Evolutionary conservation across 768 basidiomycete genomes (phyloP).

Genomic region (Macrolepiota albuminosa): DNA sequence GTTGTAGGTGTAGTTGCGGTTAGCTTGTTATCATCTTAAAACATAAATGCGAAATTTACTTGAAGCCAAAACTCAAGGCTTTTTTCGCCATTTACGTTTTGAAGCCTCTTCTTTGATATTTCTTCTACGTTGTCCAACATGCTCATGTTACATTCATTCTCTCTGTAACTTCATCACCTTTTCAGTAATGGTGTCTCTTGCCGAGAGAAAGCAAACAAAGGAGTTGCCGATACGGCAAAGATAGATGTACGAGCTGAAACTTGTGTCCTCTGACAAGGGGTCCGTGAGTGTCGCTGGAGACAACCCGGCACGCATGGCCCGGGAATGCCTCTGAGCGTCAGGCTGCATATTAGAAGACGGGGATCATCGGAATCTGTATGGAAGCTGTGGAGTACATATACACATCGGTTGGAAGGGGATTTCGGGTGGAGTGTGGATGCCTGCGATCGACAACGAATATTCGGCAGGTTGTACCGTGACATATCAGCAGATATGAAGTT

Average conservation of each 20-base stretch:
- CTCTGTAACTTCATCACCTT: not conserved
- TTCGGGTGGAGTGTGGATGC: not conserved
- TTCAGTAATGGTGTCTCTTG: not conserved
- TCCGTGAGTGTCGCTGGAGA: not conserved
- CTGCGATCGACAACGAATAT: too few relatives aligned
- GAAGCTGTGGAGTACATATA: not conserved
- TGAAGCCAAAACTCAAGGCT: not conserved
- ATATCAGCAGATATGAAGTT: not conserved
- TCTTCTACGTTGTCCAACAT: not conserved
- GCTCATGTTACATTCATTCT: not conserved
- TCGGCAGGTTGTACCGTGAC: not conserved
- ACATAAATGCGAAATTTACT: not conserved
- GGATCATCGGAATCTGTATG: not conserved
- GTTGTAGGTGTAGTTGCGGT: constrained; percentile 11
- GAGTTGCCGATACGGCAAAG: not conserved
- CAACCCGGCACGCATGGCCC: not conserved
- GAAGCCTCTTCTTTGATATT: not conserved
- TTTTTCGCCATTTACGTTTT: too few relatives aligned
- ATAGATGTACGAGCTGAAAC: not conserved
- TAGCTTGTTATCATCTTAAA: not conserved
- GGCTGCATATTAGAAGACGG: not conserved
- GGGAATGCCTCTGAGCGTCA: not conserved
- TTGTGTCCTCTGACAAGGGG: not conserved
- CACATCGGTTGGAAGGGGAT: not conserved
- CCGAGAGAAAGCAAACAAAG: not conserved